These are phyloP conservation scores for Podaxis sp. DNA, from an alignment of 768 basidiomycete species.

Conservation along the genomic window DNA sequence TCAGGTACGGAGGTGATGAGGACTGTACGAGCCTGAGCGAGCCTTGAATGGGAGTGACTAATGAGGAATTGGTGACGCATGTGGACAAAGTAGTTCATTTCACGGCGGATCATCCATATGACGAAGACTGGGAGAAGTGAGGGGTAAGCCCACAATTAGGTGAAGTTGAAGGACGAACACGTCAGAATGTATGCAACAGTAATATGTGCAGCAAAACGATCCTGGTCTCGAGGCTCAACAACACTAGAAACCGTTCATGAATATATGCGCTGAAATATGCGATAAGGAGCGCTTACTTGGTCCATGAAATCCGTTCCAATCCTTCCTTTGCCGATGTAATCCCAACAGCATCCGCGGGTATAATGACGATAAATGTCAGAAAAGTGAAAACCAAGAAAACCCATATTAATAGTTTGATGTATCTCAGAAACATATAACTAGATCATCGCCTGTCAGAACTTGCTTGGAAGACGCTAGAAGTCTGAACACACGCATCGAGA, in stretches of 20 bases:
- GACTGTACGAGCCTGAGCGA: conserved; percentile 68
- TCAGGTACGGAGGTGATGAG: conserved; percentile 65
- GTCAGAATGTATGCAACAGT: conserved; percentile 50
- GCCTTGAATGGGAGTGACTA: conserved; percentile 53
- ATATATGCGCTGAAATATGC: background rate
- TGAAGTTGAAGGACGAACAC: conserved; percentile 32
- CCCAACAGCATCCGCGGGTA: conserved; percentile 56
- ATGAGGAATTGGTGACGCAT: conserved; percentile 61
- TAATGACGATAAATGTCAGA: conserved; percentile 60
- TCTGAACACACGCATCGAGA: conserved; percentile 56
- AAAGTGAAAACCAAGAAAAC: conserved; percentile 56
- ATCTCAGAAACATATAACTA: conserved; percentile 59
- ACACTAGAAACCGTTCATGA: conserved; percentile 28
- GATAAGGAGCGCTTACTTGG: conserved; percentile 39
- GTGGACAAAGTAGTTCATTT: conserved; percentile 56
- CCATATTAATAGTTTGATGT: conserved; percentile 60
- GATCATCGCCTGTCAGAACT: background rate
- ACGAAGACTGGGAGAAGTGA: conserved; percentile 47
- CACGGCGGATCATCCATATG: conserved; percentile 55
- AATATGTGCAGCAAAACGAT: conserved; percentile 57
- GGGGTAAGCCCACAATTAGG: background rate
- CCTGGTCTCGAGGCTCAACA: conserved; percentile 33
- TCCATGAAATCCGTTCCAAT: conserved; percentile 50
- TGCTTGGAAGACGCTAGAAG: background rate
- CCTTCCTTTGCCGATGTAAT: conserved; percentile 32